phyloP scores from a whole-genome alignment of 192 early-diverging fungal species.

The Cladochytrium replicatum region DNA sequence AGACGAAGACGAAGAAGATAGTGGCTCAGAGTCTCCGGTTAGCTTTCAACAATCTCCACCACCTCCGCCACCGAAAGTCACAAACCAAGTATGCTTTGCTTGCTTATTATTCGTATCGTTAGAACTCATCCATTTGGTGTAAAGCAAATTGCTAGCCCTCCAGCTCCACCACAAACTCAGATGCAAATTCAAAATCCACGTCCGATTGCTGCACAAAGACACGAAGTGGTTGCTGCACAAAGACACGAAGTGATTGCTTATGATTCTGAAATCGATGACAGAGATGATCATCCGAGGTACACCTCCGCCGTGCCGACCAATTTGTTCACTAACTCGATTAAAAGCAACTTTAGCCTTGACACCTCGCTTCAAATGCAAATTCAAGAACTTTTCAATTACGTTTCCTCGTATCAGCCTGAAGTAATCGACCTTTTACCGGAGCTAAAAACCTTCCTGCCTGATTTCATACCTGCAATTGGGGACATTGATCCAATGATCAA shows the following conservation, averaged over 20 bases:
- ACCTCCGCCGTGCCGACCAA: neutral
- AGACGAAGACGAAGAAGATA: neutral
- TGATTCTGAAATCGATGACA: neutral
- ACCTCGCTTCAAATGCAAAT: neutral
- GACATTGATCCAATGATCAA: slow-evolving; percentile 6
- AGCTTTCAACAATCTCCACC: neutral
- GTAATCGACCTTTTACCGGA: slow-evolving; percentile 2
- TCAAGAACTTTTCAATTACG: slow-evolving; percentile 4
- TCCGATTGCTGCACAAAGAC: too few species aligned
- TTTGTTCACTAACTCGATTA: neutral
- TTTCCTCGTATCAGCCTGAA: slow-evolving; percentile 3
- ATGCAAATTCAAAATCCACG: too few species aligned
- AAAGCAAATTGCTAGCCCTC: too few species aligned
- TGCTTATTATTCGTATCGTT: too few species aligned
- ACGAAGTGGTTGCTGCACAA: too few species aligned
- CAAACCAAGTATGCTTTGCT: neutral
- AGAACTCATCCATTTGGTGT: too few species aligned
- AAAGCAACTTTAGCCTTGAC: neutral
- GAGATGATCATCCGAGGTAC: neutral
- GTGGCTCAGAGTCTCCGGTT: neutral
- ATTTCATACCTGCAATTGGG: slow-evolving; percentile 5
- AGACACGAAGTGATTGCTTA: slow-evolving; percentile 1
- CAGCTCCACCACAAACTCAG: too few species aligned
- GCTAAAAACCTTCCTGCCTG: slow-evolving; percentile 1
- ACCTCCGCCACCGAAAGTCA: neutral